These are phyloP conservation scores for Helicostylum pulchrum DNA, from an alignment of 192 early-diverging fungal genomes.

Conservation along the genomic window DNA sequence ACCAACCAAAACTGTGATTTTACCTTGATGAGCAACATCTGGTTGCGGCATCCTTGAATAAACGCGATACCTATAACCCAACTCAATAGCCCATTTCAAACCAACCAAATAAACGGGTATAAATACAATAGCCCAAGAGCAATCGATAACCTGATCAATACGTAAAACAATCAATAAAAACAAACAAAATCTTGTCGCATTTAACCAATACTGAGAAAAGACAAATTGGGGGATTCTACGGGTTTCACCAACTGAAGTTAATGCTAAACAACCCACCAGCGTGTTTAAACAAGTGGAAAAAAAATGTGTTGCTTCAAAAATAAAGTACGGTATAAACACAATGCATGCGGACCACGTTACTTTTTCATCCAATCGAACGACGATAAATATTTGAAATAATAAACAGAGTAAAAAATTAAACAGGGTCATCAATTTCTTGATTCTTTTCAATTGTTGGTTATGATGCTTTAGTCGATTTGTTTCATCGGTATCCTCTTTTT, in stretches of 20 bases:
- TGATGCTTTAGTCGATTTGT: slow-evolving; percentile 6
- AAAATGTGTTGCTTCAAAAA: slow-evolving; percentile 71
- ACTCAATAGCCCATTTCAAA: slow-evolving; percentile 50
- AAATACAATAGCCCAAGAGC: slow-evolving; percentile 67
- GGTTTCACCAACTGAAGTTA: slow-evolving; percentile 1
- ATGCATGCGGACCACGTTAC: slow-evolving; percentile 58
- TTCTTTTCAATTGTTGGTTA: not conserved
- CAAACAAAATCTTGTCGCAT: slow-evolving; percentile 61
- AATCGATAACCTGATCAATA: slow-evolving; percentile 51
- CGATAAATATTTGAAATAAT: slow-evolving; percentile 77
- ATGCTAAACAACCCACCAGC: slow-evolving; percentile 5
- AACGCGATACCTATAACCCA: slow-evolving; percentile 39
- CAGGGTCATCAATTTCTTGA: not conserved
- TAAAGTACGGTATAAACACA: slow-evolving; percentile 81
- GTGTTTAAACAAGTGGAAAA: slow-evolving; percentile 28
- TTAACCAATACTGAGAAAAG: slow-evolving; percentile 62
- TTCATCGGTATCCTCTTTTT: slow-evolving; percentile 28
- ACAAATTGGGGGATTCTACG: slow-evolving; percentile 22
- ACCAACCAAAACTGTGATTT: slow-evolving; percentile 41
- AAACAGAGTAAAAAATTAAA: slow-evolving; percentile 53
- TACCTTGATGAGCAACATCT: slow-evolving; percentile 46
- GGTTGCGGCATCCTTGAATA: slow-evolving; percentile 38
- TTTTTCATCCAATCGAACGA: slow-evolving; percentile 63
- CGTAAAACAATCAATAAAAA: slow-evolving; percentile 64
- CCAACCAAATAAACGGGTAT: slow-evolving; percentile 64